Evolutionary conservation across 768 basidiomycete genomes (phyloP), one percentile per base, ranked within the genome.

Genomic region (Leccinum boreale): DNA sequence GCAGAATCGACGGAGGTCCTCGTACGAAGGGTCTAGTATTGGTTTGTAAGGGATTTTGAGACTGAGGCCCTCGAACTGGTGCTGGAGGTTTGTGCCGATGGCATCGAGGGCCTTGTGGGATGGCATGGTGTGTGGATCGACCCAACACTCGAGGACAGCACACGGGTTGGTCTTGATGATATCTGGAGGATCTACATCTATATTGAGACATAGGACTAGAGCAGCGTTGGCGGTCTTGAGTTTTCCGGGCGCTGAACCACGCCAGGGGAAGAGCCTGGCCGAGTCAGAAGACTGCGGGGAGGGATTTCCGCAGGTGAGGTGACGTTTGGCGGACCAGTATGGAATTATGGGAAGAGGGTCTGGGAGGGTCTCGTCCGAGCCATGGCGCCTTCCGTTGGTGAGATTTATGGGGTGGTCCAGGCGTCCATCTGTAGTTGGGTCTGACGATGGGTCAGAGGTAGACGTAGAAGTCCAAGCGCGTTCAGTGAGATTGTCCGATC

Each of bases 171-270:
- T 98, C 78, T 98, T 99, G 75, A 98, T 88, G 53, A 98, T 79
- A 67, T 99, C 97, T 60, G 97, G 97, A 17, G 97, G 97, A 68
- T 98, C 96, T 48, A 97, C 92, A 55, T 96, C 95, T 70, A 98
- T 93, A 74, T 98, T 98, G 19, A 99, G 80, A 68, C 97, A 99
- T 55, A 98, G 77, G 9, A 96, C 89, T 5, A 96, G 79, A 2
- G 87, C 89, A 2, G 93, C 96, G 35, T 92, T 88, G 17, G 89
- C 85, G 1, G 94, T 98, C 74, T 96, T 96, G 53, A 96, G 83
- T 70, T 94, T 92, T 59, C 87, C 87, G 3, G 89, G 88, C 0
- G 87, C 79, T 11, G 85, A 80, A 46, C 86, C 85, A 52, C 94
- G 86, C 94, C 94, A 97, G 9, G 86, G 81, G 56, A 82, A 79